Evolutionary conservation across 2,329 filamentous ascomycete species (phyloP).

Genomic region (Chrysoporthe deuterocubensis): DNA sequence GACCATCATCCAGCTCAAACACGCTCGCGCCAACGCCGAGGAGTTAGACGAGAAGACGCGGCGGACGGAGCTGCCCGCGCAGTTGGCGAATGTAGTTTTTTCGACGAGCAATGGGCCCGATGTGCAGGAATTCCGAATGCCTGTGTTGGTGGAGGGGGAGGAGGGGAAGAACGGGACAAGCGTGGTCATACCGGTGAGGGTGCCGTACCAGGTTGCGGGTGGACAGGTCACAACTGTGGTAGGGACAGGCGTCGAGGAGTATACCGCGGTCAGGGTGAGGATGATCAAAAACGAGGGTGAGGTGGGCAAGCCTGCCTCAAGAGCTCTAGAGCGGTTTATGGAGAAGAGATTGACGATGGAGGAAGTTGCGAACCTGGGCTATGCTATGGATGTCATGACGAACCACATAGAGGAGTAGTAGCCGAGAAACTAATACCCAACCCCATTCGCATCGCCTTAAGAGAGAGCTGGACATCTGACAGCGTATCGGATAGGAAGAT

Average conservation of each 20-base stretch:
- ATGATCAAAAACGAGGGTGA: slow-evolving; percentile 43
- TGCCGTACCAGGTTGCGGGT: slow-evolving; percentile 21
- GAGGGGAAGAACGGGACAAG: background rate
- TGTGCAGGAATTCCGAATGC: slow-evolving; percentile 16
- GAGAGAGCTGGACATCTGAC: background rate
- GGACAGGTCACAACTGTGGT: slow-evolving; percentile 5
- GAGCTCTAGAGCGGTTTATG: slow-evolving; percentile 34
- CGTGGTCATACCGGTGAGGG: slow-evolving; percentile 30
- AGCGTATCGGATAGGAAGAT: background rate
- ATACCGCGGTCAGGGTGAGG: slow-evolving; percentile 34
- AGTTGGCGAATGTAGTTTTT: slow-evolving; percentile 28
- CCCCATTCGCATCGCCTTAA: background rate
- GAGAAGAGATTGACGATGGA: slow-evolving; percentile 15
- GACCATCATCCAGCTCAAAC: slow-evolving; percentile 9
- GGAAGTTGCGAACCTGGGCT: slow-evolving; percentile 24
- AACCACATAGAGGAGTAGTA: slow-evolving; percentile 8
- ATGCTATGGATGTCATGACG: slow-evolving; percentile 28
- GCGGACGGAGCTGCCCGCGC: background rate
- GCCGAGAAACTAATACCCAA: slow-evolving; percentile 1
- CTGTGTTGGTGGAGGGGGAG: slow-evolving; percentile 21
- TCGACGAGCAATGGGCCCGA: background rate
- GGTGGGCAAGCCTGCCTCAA: slow-evolving; percentile 34
- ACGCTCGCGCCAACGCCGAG: background rate
- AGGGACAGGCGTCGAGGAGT: background rate
- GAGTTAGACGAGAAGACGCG: slow-evolving; percentile 1